Evolutionary conservation across 1,284 basidiomycete genomes (phyloP).

Genomic region (Nidula niveotomentosa): DNA sequence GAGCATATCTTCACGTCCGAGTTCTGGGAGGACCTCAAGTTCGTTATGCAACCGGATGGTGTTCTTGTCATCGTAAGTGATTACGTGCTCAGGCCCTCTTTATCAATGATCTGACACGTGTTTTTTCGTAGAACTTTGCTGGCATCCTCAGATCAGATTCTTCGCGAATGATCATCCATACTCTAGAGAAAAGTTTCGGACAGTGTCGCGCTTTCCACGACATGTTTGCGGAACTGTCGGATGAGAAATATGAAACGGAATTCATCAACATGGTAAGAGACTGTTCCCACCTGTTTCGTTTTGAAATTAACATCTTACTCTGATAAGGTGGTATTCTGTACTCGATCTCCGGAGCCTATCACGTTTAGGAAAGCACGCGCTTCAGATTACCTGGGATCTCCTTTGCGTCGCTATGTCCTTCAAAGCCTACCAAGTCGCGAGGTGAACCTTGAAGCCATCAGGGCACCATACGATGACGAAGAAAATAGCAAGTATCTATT

Average conservation of each 20-base stretch:
- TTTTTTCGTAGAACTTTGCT: slow-evolving; percentile 41
- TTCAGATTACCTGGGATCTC: slow-evolving; percentile 66
- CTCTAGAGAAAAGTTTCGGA: slow-evolving; percentile 65
- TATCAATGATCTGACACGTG: background rate
- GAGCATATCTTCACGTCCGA: slow-evolving; percentile 78
- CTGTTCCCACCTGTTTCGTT: slow-evolving; percentile 1
- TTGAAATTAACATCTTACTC: slow-evolving; percentile 2
- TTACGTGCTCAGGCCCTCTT: background rate
- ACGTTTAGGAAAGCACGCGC: slow-evolving; percentile 60
- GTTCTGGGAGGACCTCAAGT: slow-evolving; percentile 76
- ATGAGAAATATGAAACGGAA: slow-evolving; percentile 48
- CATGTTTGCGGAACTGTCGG: slow-evolving; percentile 37
- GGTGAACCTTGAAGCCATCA: slow-evolving; percentile 48
- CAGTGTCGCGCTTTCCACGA: slow-evolving; percentile 86
- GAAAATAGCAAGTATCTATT: slow-evolving; percentile 47
- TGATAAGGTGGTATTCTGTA: slow-evolving; percentile 77
- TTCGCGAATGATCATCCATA: slow-evolving; percentile 66
- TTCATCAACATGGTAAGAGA: slow-evolving; percentile 74
- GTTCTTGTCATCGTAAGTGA: slow-evolving; percentile 75
- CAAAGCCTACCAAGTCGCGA: slow-evolving; percentile 48
- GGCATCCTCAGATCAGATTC: slow-evolving; percentile 66
- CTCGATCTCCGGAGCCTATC: slow-evolving; percentile 53
- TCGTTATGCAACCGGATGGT: slow-evolving; percentile 67
- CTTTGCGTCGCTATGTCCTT: slow-evolving; percentile 57
- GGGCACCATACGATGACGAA: slow-evolving; percentile 26